Evolutionary conservation across 441 rosid species (phyloP).

Genomic region (Lepidium campestre): DNA sequence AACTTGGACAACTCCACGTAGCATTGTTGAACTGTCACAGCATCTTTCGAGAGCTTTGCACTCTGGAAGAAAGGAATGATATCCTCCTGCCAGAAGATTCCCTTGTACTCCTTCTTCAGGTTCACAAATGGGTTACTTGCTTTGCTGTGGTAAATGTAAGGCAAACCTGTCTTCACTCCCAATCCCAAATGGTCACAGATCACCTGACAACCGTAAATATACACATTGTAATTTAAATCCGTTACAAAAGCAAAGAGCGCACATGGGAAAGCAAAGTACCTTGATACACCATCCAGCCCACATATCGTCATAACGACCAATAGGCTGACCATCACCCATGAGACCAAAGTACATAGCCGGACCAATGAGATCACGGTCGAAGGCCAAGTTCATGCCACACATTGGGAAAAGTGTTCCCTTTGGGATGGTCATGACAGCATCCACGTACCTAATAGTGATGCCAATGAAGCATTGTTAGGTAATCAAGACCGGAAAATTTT

Average conservation of each 20-base stretch:
- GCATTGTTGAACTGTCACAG: conserved; percentile 79
- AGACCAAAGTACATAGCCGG: conserved; percentile 95
- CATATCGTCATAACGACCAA: conserved; percentile 91
- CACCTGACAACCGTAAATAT: conserved; percentile 39
- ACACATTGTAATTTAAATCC: not conserved
- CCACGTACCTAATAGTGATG: conserved; percentile 47
- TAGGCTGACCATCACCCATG: conserved; percentile 96
- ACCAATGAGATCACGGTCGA: conserved; percentile 85
- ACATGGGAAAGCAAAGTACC: conserved; percentile 29
- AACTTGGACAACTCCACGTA: conserved; percentile 73
- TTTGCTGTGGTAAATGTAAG: conserved; percentile 95
- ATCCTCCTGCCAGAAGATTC: conserved; percentile 94
- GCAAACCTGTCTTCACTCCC: conserved; percentile 91
- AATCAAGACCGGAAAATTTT: not conserved
- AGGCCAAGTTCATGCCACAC: conserved; percentile 91
- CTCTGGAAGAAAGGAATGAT: conserved; percentile 85
- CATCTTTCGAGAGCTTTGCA: conserved; percentile 62
- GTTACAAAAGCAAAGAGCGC: not conserved
- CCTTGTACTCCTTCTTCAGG: conserved; percentile 82
- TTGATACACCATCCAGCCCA: conserved; percentile 98
- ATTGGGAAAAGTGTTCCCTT: conserved; percentile 93
- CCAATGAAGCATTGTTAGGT: not conserved
- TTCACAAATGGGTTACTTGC: conserved; percentile 94
- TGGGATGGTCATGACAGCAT: conserved; percentile 83
- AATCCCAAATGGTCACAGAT: conserved; percentile 81